Evolutionary conservation across 2,329 filamentous ascomycete species (phyloP).

Genomic region (Pyrenochaeta sp.): DNA sequence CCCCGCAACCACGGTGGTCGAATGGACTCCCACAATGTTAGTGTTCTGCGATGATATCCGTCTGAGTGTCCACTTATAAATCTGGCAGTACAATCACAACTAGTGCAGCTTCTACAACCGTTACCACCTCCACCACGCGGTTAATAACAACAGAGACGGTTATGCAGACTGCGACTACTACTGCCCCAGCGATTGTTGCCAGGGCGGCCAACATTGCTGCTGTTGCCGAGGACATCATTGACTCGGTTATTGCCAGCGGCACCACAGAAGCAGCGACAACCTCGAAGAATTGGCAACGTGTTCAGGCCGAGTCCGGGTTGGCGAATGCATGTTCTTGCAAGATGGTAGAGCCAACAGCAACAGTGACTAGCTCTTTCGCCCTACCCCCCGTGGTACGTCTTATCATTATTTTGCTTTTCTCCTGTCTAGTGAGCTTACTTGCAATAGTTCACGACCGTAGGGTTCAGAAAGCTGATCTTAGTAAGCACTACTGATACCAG

Average conservation of each 20-base stretch:
- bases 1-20: constrained; percentile 30
- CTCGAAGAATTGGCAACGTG: constrained; percentile 21
- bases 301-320: constrained; percentile 29
- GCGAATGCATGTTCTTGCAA: constrained; percentile 44
- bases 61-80: constrained; percentile 9
- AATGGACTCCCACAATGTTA: constrained; percentile 38
- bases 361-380: constrained; percentile 35
- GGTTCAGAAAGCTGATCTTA: constrained; percentile 18
- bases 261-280: constrained; percentile 13
- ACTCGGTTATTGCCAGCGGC: constrained; percentile 30
- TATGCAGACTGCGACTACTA: constrained; percentile 30
- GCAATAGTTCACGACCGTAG: constrained; percentile 24
- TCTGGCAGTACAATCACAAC: constrained; percentile 27
- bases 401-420: not conserved
- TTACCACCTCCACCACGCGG: constrained; percentile 25
- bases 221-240: constrained; percentile 33
- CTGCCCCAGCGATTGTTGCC: constrained; percentile 19
- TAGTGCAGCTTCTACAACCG: constrained; percentile 25
- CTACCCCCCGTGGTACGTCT: constrained; percentile 36
- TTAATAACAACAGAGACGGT: constrained; percentile 32
- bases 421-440: constrained; percentile 3
- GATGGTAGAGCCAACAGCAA: constrained; percentile 38
- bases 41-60: not conserved
- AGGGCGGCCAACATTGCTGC: constrained; percentile 25
- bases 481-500: constrained; percentile 17